Evolutionary conservation across 768 basidiomycete genomes (phyloP), one percentile per base, ranked within the genome.

Genomic region (Suillus discolor): DNA sequence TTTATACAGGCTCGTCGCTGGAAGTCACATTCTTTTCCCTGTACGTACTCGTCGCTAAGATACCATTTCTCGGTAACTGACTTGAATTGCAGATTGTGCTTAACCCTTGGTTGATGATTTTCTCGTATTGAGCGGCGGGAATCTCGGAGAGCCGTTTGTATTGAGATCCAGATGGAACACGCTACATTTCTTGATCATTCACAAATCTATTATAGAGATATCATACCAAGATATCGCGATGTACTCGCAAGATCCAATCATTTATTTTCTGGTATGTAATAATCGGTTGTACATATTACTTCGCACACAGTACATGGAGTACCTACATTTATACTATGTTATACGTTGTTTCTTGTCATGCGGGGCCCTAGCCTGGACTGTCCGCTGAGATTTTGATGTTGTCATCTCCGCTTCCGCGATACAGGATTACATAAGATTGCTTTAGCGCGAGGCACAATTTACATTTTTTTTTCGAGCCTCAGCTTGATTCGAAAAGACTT

Each of bases 101-200:
- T 49, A 96, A 96, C 70, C 94, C 93, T 1, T 93, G 90, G 90
- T 79, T 94, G 62, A 92, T 93, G 90, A 91, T 93, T 54, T 94
- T 94, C 78, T 89, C 88, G 0, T 86, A 85, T 28, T 75, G 64
- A 77, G 60, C 25, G 34, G 25, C 16, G 36, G 16, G n/a, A 38
- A 38, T 6, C 8, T 20, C 2, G 7, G n/a, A 23, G 18, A 16
- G 23, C 11, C 6, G 18, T 18, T 41, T 41, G 25, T 41, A 2
- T 28, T 59, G 15, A 9, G 1, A 34, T 31, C 6, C 2, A 18
- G 20, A 28, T 20, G 25, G 59, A 60, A 18, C 1, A 11, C 39
- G 3, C 38, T 39, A 39, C 12, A 11, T 34, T 39, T 60, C 39
- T 41, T 28, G 39, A 41, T 16, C 1, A 54, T 25, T 41, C 18